Conservation (phyloP, 2,329 filamentous ascomycete species). For the Scytalidium sp. region DNA sequence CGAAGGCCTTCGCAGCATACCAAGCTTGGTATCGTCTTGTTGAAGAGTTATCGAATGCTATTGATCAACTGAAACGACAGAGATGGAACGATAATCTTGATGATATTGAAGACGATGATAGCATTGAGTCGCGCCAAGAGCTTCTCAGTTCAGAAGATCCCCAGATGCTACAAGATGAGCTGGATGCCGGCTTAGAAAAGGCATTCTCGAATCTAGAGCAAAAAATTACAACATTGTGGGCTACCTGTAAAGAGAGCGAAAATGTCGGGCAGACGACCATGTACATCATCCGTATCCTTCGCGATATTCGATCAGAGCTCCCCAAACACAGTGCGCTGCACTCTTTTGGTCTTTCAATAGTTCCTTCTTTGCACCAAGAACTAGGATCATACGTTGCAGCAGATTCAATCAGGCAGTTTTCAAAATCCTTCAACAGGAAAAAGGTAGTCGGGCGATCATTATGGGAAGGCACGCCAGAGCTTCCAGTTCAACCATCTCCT, state of each 20-base stretch:
- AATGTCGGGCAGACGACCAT: constrained; percentile 52
- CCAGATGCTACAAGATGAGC: constrained; percentile 54
- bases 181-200: constrained; percentile 52
- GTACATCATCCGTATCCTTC: constrained; percentile 70
- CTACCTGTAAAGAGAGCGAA: constrained; percentile 39
- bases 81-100: constrained; percentile 72
- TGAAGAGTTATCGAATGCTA: constrained; percentile 59
- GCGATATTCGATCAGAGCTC: constrained; percentile 68
- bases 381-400: constrained; percentile 53
- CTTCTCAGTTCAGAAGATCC: constrained; percentile 73
- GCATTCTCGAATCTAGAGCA: constrained; percentile 58
- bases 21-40: constrained; percentile 72
- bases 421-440: constrained; percentile 38
- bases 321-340: constrained; percentile 49
- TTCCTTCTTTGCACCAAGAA: constrained; percentile 61
- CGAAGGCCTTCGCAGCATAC: constrained; percentile 60
- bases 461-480: constrained; percentile 74
- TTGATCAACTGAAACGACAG: constrained; percentile 63
- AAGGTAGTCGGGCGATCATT: constrained; percentile 61
- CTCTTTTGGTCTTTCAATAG: constrained; percentile 56
- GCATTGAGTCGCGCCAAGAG: constrained; percentile 62
- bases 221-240: constrained; percentile 50
- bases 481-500: constrained; percentile 79
- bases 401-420: constrained; percentile 47
- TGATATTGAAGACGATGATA: constrained; percentile 71